A percentile compares a stretch with the other conserved stretches of the same genome.
Evolutionary conservation across 106 monocot species (phyloP).

Genomic region (Iris macrosiphon): DNA sequence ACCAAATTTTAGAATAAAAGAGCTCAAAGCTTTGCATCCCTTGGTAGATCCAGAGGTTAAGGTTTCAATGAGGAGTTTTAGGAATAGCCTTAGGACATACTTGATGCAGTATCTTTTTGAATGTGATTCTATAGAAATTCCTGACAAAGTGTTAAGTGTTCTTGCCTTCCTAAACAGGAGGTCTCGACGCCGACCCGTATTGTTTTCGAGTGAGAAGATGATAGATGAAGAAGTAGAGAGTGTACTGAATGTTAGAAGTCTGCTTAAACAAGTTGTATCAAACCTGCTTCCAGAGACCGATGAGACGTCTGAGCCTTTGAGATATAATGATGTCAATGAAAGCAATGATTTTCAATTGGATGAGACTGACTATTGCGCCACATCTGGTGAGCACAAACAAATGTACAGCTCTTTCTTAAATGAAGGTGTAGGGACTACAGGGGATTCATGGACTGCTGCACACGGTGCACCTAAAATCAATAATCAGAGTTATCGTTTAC

Average conservation of each 20-base stretch:
- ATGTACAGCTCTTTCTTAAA: slow-evolving; percentile 17
- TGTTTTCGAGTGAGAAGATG: slow-evolving; percentile 20
- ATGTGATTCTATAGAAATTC: slow-evolving; percentile 44
- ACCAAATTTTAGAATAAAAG: slow-evolving; percentile 19
- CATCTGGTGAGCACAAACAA: slow-evolving; percentile 4
- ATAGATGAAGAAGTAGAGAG: slow-evolving; percentile 50
- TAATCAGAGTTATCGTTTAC: background rate
- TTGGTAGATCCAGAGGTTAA: slow-evolving; percentile 32
- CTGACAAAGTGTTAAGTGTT: slow-evolving; percentile 22
- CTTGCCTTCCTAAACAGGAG: slow-evolving; percentile 43
- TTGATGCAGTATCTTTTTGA: slow-evolving; percentile 62
- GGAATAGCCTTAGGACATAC: slow-evolving; percentile 41
- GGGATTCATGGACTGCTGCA: slow-evolving; percentile 24
- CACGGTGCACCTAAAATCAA: background rate
- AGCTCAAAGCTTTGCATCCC: slow-evolving; percentile 41
- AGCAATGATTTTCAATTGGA: slow-evolving; percentile 44
- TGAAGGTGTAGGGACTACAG: slow-evolving; percentile 24
- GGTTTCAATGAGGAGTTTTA: slow-evolving; percentile 17
- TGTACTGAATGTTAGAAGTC: slow-evolving; percentile 51
- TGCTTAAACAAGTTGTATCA: slow-evolving; percentile 38
- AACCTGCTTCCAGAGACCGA: slow-evolving; percentile 16
- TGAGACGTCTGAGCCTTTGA: slow-evolving; percentile 8
- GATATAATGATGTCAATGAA: slow-evolving; percentile 16
- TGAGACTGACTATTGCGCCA: slow-evolving; percentile 28
- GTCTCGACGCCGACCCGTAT: slow-evolving; percentile 2